Conservation (phyloP, 2,329 filamentous ascomycete species). For the Calcarisporium arbuscula region DNA sequence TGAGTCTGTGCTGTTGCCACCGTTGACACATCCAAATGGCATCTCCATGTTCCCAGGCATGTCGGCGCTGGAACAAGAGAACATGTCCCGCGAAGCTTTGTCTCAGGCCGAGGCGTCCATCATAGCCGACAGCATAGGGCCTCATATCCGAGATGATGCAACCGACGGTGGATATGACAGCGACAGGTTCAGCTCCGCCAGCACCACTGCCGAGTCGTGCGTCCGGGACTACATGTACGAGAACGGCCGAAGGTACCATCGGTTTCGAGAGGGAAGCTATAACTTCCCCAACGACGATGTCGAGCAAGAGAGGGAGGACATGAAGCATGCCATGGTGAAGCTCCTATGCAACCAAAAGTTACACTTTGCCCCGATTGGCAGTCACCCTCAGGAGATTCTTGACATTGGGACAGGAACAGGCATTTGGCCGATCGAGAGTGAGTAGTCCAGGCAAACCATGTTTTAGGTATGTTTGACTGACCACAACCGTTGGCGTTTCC, state of each 20-base stretch:
- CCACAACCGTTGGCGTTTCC: neutral
- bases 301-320: conserved; percentile 52
- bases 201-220: conserved; percentile 31
- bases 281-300: conserved; percentile 55
- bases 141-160: conserved; percentile 11
- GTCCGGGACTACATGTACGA: conserved; percentile 47
- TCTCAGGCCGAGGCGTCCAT: conserved; percentile 29
- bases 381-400: conserved; percentile 42
- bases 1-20: conserved; percentile 17
- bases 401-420: conserved; percentile 55
- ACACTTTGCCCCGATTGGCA: conserved; percentile 45
- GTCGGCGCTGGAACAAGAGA: conserved; percentile 27
- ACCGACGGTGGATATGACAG: conserved; percentile 33
- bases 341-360: conserved; percentile 40
- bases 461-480: neutral
- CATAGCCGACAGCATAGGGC: conserved; percentile 22
- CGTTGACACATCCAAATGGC: conserved; percentile 32
- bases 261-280: conserved; percentile 47
- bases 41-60: conserved; percentile 28
- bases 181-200: conserved; percentile 27
- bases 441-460: conserved; percentile 9
- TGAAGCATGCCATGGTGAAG: conserved; percentile 49
- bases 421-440: conserved; percentile 53
- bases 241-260: conserved; percentile 54
- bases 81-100: conserved; percentile 28